These are phyloP conservation scores for Aspergillus candidus DNA, from an alignment of 2,329 filamentous ascomycete genomes.

Conservation along the genomic window DNA sequence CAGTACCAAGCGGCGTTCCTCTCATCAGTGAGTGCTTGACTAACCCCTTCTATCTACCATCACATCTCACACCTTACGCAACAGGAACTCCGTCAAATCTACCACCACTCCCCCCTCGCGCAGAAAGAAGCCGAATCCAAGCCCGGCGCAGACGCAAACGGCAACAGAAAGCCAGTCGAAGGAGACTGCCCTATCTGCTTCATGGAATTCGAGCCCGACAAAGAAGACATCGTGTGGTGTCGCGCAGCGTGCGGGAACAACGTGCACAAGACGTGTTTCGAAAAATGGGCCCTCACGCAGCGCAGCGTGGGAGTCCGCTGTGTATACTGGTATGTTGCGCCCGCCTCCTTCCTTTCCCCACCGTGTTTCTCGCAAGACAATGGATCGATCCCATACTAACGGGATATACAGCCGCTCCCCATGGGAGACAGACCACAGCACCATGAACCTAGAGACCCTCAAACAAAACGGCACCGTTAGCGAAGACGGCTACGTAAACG, in stretches of 20 bases:
- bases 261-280: slow-evolving; percentile 53
- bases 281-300: slow-evolving; percentile 45
- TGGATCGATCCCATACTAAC: not conserved
- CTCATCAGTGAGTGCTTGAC: slow-evolving; percentile 34
- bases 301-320: slow-evolving; percentile 33
- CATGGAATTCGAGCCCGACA: slow-evolving; percentile 46
- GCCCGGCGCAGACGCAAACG: slow-evolving; percentile 26
- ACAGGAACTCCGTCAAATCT: slow-evolving; percentile 52
- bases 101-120: slow-evolving; percentile 47
- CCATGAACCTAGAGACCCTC: slow-evolving; percentile 28
- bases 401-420: slow-evolving; percentile 31
- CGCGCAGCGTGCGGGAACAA: slow-evolving; percentile 58
- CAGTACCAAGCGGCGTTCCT: slow-evolving; percentile 57
- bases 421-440: slow-evolving; percentile 32
- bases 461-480: slow-evolving; percentile 22
- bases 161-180: slow-evolving; percentile 53
- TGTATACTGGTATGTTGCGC: slow-evolving; percentile 39
- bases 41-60: too few species aligned
- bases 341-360: not conserved
- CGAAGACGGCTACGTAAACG: slow-evolving; percentile 42
- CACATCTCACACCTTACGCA: not conserved
- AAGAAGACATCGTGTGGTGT: slow-evolving; percentile 52
- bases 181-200: slow-evolving; percentile 61
- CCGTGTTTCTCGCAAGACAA: not conserved
- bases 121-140: slow-evolving; percentile 34